Evolutionary conservation across 257 asterid species (phyloP), one percentile per base, ranked within the genome.

Genomic region (Scutellaria baicalensis): DNA sequence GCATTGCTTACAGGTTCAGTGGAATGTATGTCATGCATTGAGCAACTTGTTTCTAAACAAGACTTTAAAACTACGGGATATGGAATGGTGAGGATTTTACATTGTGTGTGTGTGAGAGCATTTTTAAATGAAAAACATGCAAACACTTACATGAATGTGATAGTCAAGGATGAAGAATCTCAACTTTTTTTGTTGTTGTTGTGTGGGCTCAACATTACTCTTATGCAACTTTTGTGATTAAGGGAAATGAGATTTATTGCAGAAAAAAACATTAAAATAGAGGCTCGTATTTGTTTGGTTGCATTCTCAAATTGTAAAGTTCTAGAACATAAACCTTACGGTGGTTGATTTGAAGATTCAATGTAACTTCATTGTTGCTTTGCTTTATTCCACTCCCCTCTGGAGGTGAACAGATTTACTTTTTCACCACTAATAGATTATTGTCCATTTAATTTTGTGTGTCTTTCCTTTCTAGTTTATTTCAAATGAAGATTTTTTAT

Each of bases 21-120:
- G 97, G 98, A 93, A 93, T 65, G 97, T 90, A 67, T 93, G 97
- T 74, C 96, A 88, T 60, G 96, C 98, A 66, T 72, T 93, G 79
- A 88, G 98, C 92, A 88, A 93, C 79, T 86, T 93, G 62, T 90
- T 93, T 81, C 77, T 80, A 78, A 93, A 93, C 79, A 81, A 77
- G 71, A 79, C 85, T 16, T 68, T 93, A 84, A 86, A 84, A 75
- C 77, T 93, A 70, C 86, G 77, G 69, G 86, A 93, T 70, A 83
- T 80, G 90, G 87, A 83, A 20, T 93, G 98, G 98, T 93, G 82
- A 80, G 86, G 73, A 71, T 56, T 54, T 57, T 57, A 63, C 31
- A 17, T 16, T 39, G 23, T 14, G 16, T 58, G 17, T 36, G n/a
- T 58, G 13, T 39, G 16, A 17, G n/a, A n/a, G n/a, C n/a, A n/a